A percentile compares a stretch with the other conserved stretches of the same genome.
Conservation (phyloP, 2,329 filamentous ascomycete genomes). For the Fusarium nygamai region DNA sequence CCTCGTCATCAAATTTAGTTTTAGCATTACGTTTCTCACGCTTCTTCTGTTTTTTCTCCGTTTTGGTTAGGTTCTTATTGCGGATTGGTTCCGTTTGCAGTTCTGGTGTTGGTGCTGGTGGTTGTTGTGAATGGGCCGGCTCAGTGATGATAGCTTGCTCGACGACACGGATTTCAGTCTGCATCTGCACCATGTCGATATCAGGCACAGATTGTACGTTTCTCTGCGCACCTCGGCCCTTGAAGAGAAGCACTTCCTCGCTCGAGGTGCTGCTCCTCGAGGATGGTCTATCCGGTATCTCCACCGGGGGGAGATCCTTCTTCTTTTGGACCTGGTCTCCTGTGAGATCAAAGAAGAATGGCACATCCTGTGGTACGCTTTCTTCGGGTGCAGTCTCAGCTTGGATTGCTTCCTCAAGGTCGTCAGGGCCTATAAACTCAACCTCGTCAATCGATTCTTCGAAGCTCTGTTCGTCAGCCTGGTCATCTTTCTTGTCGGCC, state of each 20-base stretch:
- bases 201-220: slow-evolving; percentile 26
- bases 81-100: not conserved
- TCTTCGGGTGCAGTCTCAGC: not conserved
- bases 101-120: not conserved
- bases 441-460: not conserved
- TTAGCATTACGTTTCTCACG: slow-evolving; percentile 33
- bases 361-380: not conserved
- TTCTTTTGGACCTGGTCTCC: slow-evolving; percentile 38
- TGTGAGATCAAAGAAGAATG: slow-evolving; percentile 53
- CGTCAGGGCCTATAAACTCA: slow-evolving; percentile 35
- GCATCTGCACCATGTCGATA: slow-evolving; percentile 44
- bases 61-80: slow-evolving; percentile 4
- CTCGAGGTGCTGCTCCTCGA: slow-evolving; percentile 60
- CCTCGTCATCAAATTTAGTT: slow-evolving; percentile 45
- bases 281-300: slow-evolving; percentile 29
- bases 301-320: not conserved
- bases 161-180: slow-evolving; percentile 47
- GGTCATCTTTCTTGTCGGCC: not conserved
- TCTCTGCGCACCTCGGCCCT: slow-evolving; percentile 57
- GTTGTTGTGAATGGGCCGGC: not conserved
- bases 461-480: not conserved
- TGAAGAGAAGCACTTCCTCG: slow-evolving; percentile 75
- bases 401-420: slow-evolving; percentile 33
- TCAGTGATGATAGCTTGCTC: slow-evolving; percentile 34
- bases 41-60: slow-evolving; percentile 29